phyloP scores from a whole-genome alignment of 2,329 filamentous ascomycete genomes.

The Seiridium cupressi region DNA sequence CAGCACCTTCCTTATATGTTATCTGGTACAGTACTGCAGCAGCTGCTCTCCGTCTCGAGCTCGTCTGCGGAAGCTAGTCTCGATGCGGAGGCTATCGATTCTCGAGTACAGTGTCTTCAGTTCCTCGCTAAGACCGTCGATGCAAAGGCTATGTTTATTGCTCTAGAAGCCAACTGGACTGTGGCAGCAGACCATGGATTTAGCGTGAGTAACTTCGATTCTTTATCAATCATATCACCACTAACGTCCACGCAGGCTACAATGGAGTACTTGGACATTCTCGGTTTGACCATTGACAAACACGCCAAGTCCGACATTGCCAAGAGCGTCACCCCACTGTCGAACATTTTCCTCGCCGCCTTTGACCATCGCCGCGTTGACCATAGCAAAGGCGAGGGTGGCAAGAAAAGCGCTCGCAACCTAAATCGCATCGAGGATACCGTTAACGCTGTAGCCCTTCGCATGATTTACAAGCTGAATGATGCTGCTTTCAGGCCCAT shows the following conservation, averaged over 20 bases:
- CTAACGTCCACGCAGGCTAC: conserved; percentile 52
- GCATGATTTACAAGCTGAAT: conserved; percentile 96
- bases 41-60: conserved; percentile 70
- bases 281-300: conserved; percentile 71
- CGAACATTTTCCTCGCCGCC: conserved; percentile 57
- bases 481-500: conserved; percentile 90
- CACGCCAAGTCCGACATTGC: conserved; percentile 76
- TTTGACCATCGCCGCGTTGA: conserved; percentile 66
- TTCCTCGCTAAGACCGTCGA: conserved; percentile 77
- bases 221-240: not conserved
- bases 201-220: conserved; percentile 39
- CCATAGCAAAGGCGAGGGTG: conserved; percentile 43
- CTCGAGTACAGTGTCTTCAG: conserved; percentile 66
- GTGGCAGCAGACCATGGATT: conserved; percentile 62
- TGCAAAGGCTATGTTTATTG: conserved; percentile 71
- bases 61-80: conserved; percentile 64
- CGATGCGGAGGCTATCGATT: conserved; percentile 60
- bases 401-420: conserved; percentile 35
- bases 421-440: conserved; percentile 61
- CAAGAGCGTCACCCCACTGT: conserved; percentile 71
- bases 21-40: conserved; percentile 70
- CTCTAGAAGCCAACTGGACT: conserved; percentile 70
- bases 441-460: conserved; percentile 70
- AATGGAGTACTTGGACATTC: conserved; percentile 66
- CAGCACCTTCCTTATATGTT: conserved; percentile 90